Evolutionary conservation across 2,329 filamentous ascomycete genomes (phyloP), one percentile per base, ranked within the genome.

Genomic region (Meredithiella fracta): DNA sequence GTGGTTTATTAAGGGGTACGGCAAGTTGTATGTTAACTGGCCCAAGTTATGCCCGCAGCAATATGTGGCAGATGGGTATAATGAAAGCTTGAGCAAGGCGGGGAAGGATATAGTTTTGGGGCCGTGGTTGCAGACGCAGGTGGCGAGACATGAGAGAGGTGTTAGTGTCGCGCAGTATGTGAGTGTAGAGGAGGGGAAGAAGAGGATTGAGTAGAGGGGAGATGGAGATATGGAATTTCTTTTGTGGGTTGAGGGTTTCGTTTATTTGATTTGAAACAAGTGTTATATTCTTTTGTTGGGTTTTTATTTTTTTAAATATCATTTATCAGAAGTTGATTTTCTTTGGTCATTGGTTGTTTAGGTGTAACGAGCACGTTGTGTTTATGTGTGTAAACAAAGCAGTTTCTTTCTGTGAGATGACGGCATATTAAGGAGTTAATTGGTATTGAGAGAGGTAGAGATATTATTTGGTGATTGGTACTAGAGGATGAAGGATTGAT

Each of bases 21-120:
- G 92, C 58, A 90, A 94, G 75, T 81, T 98, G 63, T 98, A 92
- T 65, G 92, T 97, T 78, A 78, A 96, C 70, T 98, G 94, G 92
- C 92, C 92, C 8, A 96, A 94, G 66, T 79, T 98, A 51, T 94
- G 94, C 67, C 90, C 89, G 9, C 83, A 88, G 15, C 80, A 86
- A 1, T 94, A 85, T 69, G 90, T 88, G 2, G 78, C 80, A 5
- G 92, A 98, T 64, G 88, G 88, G 40, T 94, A 90, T 68, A 82
- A 88, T 63, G 89, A 96, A 63, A 86, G 91, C 54, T 80, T 95
- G 62, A 76, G 77, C 62, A 86, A 88, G 65, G 89, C 90, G 11
- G 77, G 83, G 61, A 89, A 92, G 65, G 87, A 94, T 65, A 79
- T 82, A 58, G 67, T 98, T 17, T 76, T 97, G 51, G 92, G 92